phyloP scores from a whole-genome alignment of 176 grass and related monocot species.

The Avena insularis region DNA sequence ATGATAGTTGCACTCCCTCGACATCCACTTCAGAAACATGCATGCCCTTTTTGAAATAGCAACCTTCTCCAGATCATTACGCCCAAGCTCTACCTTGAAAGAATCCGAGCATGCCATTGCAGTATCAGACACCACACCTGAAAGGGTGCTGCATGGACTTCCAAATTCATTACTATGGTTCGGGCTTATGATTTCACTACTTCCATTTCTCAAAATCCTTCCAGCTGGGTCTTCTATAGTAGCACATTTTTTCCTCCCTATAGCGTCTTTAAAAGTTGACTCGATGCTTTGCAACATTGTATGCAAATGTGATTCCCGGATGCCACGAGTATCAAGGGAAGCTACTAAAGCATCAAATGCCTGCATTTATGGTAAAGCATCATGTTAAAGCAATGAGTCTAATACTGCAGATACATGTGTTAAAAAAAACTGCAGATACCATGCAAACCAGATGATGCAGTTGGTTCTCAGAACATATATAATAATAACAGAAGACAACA shows the following conservation, averaged over 20 bases:
- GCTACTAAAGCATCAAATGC: conserved; percentile 77
- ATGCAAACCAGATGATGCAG: not conserved
- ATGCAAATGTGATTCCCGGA: conserved; percentile 82
- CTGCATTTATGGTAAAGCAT: conserved; percentile 49
- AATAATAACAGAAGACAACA: not conserved
- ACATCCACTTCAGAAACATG: conserved; percentile 82
- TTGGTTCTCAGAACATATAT: not conserved
- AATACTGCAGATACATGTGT: conserved; percentile 12
- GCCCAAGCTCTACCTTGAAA: conserved; percentile 79
- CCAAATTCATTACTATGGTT: conserved; percentile 60
- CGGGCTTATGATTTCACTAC: conserved; percentile 60
- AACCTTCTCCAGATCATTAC: conserved; percentile 66
- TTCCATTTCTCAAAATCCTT: conserved; percentile 50
- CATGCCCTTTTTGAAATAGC: conserved; percentile 68
- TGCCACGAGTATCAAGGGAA: conserved; percentile 87
- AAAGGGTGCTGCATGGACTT: conserved; percentile 81
- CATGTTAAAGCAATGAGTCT: conserved; percentile 30
- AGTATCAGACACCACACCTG: conserved; percentile 63
- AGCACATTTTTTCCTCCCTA: conserved; percentile 53
- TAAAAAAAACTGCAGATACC: conserved; percentile 16
- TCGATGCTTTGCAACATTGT: conserved; percentile 90
- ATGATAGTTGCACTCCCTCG: conserved; percentile 66
- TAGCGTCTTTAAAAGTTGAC: conserved; percentile 82
- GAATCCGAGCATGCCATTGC: conserved; percentile 55
- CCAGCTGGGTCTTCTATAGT: conserved; percentile 30